phyloP scores from a whole-genome alignment of 495 filamentous ascomycete genomes.

The Trypethelium eluteriae region DNA sequence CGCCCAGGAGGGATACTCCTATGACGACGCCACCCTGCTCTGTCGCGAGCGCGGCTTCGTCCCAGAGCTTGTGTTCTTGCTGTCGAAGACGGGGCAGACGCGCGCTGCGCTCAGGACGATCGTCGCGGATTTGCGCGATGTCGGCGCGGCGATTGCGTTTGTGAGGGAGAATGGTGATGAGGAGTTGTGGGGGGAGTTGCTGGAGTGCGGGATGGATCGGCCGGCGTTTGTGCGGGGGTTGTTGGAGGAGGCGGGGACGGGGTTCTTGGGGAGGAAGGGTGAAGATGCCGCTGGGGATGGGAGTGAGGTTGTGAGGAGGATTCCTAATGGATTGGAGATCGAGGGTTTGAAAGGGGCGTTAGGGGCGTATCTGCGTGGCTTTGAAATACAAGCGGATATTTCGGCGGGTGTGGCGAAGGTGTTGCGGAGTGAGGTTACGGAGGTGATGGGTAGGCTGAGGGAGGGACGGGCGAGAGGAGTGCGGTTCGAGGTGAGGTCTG shows the following conservation, averaged over 20 bases:
- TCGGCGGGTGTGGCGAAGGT: slow-evolving; percentile 75
- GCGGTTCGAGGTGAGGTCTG: slow-evolving; percentile 65
- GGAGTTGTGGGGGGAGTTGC: slow-evolving; percentile 88
- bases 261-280: slow-evolving; percentile 59
- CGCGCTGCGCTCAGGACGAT: slow-evolving; percentile 86
- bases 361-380: slow-evolving; percentile 78
- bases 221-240: slow-evolving; percentile 87
- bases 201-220: slow-evolving; percentile 94
- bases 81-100: slow-evolving; percentile 88
- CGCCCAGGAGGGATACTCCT: slow-evolving; percentile 66
- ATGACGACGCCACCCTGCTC: slow-evolving; percentile 69
- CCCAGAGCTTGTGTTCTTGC: slow-evolving; percentile 83
- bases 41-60: slow-evolving; percentile 74
- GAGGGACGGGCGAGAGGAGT: slow-evolving; percentile 73
- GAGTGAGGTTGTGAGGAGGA: slow-evolving; percentile 76
- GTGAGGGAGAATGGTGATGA: slow-evolving; percentile 86
- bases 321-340: slow-evolving; percentile 85
- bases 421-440: slow-evolving; percentile 65
- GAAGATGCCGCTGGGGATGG: slow-evolving; percentile 37
- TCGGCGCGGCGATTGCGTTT: slow-evolving; percentile 85
- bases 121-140: slow-evolving; percentile 77
- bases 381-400: slow-evolving; percentile 86
- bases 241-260: slow-evolving; percentile 85
- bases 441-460: slow-evolving; percentile 76
- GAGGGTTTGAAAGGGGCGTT: slow-evolving; percentile 80